Evolutionary conservation across 352 stramenopile species (phyloP).

Genomic region (Globisporangium cederbergense): DNA sequence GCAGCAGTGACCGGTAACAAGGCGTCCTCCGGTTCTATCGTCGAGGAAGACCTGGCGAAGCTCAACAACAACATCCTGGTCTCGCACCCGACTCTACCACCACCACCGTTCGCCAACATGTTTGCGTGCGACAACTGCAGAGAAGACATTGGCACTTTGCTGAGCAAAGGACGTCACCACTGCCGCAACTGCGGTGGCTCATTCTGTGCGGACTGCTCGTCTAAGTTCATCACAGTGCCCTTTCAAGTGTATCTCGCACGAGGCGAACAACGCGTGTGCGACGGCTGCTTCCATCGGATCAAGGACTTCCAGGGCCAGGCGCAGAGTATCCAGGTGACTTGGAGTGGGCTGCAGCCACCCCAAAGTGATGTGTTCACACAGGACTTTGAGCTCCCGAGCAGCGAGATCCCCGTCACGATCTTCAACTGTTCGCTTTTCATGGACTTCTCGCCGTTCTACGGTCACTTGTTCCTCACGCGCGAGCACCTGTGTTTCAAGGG

Average conservation of each 20-base stretch:
- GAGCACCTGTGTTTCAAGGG: slow-evolving; percentile 63
- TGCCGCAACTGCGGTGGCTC: slow-evolving; percentile 80
- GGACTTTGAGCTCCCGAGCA: slow-evolving; percentile 43
- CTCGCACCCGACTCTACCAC: slow-evolving; percentile 49
- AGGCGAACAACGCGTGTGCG: slow-evolving; percentile 67
- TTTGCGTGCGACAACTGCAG: slow-evolving; percentile 69
- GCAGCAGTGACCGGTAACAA: slow-evolving; percentile 14
- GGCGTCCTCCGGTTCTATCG: slow-evolving; percentile 29
- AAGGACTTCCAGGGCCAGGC: slow-evolving; percentile 68
- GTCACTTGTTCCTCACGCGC: slow-evolving; percentile 69
- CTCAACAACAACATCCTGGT: slow-evolving; percentile 40
- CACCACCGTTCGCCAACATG: slow-evolving; percentile 75
- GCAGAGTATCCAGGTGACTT: slow-evolving; percentile 54
- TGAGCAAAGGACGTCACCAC: slow-evolving; percentile 70
- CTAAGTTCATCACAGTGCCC: slow-evolving; percentile 49
- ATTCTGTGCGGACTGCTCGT: slow-evolving; percentile 63
- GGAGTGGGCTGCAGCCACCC: slow-evolving; percentile 54
- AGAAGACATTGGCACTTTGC: slow-evolving; percentile 68
- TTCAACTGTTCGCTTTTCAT: slow-evolving; percentile 79
- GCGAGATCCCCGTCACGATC: slow-evolving; percentile 52
- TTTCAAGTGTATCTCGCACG: slow-evolving; percentile 57
- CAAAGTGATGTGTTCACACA: slow-evolving; percentile 24
- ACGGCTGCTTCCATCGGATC: slow-evolving; percentile 71
- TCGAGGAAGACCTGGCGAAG: slow-evolving; percentile 45
- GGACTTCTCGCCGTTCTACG: slow-evolving; percentile 68